These are phyloP conservation scores for Cryphonectria parasitica DNA, from an alignment of 2,329 filamentous ascomycete species.

Conservation along the genomic window DNA sequence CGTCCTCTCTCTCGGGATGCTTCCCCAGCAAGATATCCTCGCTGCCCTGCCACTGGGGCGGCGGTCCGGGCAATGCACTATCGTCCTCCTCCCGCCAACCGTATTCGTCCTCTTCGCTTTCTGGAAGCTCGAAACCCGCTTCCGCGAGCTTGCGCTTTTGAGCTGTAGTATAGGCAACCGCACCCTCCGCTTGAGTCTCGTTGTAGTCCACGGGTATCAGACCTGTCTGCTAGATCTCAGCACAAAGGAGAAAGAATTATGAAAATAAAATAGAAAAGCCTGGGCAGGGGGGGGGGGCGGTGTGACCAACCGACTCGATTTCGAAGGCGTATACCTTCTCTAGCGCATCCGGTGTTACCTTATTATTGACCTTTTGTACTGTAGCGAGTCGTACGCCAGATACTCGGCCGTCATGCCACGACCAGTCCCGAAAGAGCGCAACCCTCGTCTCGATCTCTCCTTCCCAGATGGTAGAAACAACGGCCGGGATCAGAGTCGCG, in stretches of 20 bases:
- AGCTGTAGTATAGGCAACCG: slow-evolving; percentile 42
- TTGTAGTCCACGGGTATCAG: slow-evolving; percentile 48
- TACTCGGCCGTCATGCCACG: slow-evolving; percentile 50
- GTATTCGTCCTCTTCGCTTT: slow-evolving; percentile 71
- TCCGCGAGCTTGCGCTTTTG: slow-evolving; percentile 69
- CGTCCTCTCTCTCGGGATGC: slow-evolving; percentile 38
- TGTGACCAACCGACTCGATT: slow-evolving; percentile 48
- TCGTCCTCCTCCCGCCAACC: slow-evolving; percentile 73
- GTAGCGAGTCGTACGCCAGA: slow-evolving; percentile 62
- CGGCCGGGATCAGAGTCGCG: slow-evolving; percentile 73
- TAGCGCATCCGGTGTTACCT: slow-evolving; percentile 44
- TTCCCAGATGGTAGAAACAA: slow-evolving; percentile 81
- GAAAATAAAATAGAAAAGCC: not conserved
- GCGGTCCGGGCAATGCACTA: slow-evolving; percentile 60
- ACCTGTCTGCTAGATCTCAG: slow-evolving; percentile 44
- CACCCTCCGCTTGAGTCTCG: slow-evolving; percentile 40
- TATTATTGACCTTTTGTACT: slow-evolving; percentile 67
- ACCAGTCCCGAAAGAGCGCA: slow-evolving; percentile 80
- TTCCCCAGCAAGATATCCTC: slow-evolving; percentile 62
- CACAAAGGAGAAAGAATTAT: not conserved
- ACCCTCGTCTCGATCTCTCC: slow-evolving; percentile 73
- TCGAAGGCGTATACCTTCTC: slow-evolving; percentile 54
- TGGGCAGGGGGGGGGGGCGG: too few species aligned
- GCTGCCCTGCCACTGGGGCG: slow-evolving; percentile 70
- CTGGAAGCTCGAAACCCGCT: slow-evolving; percentile 61